These are phyloP conservation scores for Cryphonectria parasitica DNA, from an alignment of 2,329 filamentous ascomycete species.

Conservation along the genomic window DNA sequence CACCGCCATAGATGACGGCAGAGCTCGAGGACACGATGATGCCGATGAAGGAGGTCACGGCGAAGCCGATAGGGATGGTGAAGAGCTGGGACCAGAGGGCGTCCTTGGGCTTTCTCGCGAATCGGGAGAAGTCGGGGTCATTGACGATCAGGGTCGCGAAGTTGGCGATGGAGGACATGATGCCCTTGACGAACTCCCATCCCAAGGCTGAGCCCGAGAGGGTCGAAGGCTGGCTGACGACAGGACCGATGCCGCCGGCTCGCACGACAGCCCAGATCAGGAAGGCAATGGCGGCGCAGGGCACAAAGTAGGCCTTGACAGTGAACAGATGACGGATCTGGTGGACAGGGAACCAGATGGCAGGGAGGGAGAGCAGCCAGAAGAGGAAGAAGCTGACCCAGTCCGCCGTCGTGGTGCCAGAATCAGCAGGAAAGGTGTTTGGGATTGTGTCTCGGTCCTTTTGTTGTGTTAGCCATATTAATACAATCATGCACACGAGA, in stretches of 20 bases:
- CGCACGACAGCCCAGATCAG: constrained; percentile 85
- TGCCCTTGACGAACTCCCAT: constrained; percentile 82
- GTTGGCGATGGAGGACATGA: constrained; percentile 90
- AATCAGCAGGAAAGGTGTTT: constrained; percentile 66
- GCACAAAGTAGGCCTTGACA: constrained; percentile 84
- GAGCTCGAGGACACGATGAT: constrained; percentile 78
- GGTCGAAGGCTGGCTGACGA: constrained; percentile 70
- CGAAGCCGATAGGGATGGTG: constrained; percentile 73
- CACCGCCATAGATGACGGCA: constrained; percentile 63
- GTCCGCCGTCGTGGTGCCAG: constrained; percentile 74
- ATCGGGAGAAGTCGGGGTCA: constrained; percentile 84
- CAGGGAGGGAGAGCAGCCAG: constrained; percentile 78
- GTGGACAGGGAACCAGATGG: constrained; percentile 88
- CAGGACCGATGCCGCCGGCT: constrained; percentile 81
- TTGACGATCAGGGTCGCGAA: constrained; percentile 87
- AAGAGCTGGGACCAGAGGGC: constrained; percentile 81
- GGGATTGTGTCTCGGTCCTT: constrained; percentile 59
- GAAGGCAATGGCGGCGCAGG: constrained; percentile 80
- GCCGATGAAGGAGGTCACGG: constrained; percentile 81
- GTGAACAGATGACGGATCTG: constrained; percentile 90
- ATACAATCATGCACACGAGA: neutral
- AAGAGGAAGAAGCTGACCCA: constrained; percentile 88
- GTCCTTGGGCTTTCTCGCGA: constrained; percentile 75
- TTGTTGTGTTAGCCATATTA: constrained; percentile 18
- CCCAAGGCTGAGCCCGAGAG: constrained; percentile 70